A percentile compares a stretch with the other conserved stretches of the same genome.
Evolutionary conservation across 371 early-diverging fungal species (phyloP).

Genomic region (Fennellomyces sp.): DNA sequence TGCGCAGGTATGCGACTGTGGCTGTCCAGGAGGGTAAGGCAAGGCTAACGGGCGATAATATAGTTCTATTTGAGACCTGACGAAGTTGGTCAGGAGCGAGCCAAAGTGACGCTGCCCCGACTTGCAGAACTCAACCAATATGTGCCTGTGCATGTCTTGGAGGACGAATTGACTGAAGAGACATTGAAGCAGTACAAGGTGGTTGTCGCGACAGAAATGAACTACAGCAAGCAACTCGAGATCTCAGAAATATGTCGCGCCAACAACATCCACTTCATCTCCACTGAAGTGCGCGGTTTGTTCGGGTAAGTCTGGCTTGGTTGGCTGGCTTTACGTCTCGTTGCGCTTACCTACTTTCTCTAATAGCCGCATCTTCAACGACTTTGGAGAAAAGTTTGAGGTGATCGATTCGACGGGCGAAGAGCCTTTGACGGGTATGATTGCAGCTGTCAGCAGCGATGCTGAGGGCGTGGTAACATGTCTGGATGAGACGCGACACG

Average conservation of each 20-base stretch:
- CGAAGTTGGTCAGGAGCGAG: conserved; percentile 96
- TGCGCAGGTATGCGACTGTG: conserved; percentile 73
- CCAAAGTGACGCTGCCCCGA: conserved; percentile 74
- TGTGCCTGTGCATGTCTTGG: conserved; percentile 89
- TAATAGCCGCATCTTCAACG: conserved; percentile 85
- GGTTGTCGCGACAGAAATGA: conserved; percentile 86
- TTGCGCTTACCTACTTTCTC: neutral
- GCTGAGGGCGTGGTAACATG: conserved; percentile 92
- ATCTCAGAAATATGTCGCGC: conserved; percentile 90
- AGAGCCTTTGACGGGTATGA: conserved; percentile 91
- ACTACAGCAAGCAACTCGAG: conserved; percentile 81
- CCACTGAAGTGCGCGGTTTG: conserved; percentile 93
- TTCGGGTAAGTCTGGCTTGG: conserved; percentile 75
- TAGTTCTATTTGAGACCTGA: conserved; percentile 92
- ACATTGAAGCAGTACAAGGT: conserved; percentile 80
- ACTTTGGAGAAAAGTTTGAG: conserved; percentile 93
- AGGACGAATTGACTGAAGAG: conserved; percentile 76
- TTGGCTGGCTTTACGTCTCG: neutral
- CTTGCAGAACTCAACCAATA: conserved; percentile 98
- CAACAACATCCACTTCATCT: conserved; percentile 89
- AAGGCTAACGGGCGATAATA: neutral
- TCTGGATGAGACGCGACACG: conserved; percentile 96
- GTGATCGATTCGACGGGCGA: conserved; percentile 96
- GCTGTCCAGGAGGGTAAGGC: neutral
- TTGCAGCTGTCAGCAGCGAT: conserved; percentile 87